Conservation (phyloP, 257 asterid species). For the Solanum sejunctum region DNA sequence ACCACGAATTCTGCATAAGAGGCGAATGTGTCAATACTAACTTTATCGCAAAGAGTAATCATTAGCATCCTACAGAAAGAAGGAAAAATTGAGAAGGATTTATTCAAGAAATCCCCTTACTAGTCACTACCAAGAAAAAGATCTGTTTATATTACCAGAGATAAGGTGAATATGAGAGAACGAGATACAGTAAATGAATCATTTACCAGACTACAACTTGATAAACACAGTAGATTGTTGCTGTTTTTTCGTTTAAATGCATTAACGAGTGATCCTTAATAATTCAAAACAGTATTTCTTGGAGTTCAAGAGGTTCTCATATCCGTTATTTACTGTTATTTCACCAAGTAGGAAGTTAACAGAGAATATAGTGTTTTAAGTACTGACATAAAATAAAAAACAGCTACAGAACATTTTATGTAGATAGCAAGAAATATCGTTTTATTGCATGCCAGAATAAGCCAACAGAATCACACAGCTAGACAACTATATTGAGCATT, state of each 20-base stretch:
- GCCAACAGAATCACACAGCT: neutral
- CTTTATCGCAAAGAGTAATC: neutral
- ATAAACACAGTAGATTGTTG: neutral
- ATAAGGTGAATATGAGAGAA: neutral
- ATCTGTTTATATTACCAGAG: neutral
- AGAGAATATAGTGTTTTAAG: neutral
- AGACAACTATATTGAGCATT: neutral
- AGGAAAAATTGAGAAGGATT: neutral
- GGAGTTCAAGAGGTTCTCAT: neutral
- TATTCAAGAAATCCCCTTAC: neutral
- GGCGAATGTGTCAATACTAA: neutral
- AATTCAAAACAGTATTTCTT: neutral
- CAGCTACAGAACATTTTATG: too few relatives aligned
- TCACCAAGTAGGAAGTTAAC: neutral
- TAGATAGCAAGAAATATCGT: neutral
- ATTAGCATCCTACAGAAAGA: neutral
- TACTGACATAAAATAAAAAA: too few relatives aligned
- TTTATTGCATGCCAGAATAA: neutral
- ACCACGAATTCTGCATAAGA: constrained; percentile 62
- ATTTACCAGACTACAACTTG: neutral
- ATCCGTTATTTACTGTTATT: neutral
- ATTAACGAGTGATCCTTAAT: neutral
- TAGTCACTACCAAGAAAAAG: neutral
- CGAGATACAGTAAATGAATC: neutral
- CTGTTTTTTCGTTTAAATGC: neutral